These are phyloP conservation scores for Pyrenophora teres DNA, from an alignment of 2,329 filamentous ascomycete genomes.

Conservation along the genomic window DNA sequence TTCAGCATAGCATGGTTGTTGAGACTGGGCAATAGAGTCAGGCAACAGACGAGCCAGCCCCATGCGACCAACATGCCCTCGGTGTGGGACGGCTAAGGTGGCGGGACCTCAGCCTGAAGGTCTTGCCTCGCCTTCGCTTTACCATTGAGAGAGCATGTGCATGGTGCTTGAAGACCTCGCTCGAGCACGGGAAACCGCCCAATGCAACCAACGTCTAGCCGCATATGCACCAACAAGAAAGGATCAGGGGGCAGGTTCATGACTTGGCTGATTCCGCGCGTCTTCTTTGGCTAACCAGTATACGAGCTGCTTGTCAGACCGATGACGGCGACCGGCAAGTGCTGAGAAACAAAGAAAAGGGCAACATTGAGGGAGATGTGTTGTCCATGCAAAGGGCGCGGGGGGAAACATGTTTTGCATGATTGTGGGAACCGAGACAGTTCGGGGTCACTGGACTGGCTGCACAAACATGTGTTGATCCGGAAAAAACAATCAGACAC, in stretches of 20 bases:
- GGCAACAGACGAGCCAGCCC: background rate
- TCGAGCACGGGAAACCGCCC: conserved; percentile 36
- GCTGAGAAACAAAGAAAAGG: conserved; percentile 8
- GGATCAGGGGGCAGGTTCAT: conserved; percentile 30
- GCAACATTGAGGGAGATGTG: conserved; percentile 4
- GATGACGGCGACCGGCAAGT: conserved; percentile 15
- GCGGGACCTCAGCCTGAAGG: conserved; percentile 25
- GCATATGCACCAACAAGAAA: conserved; percentile 42
- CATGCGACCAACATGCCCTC: conserved; percentile 1
- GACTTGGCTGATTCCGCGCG: conserved; percentile 24
- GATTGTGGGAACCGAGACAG: conserved; percentile 15
- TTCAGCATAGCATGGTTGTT: background rate
- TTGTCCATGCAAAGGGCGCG: conserved; percentile 9
- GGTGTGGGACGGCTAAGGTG: conserved; percentile 14
- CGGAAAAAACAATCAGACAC: conserved; percentile 3
- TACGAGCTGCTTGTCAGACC: conserved; percentile 19
- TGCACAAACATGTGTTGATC: conserved; percentile 8
- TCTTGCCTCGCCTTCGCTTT: conserved; percentile 10
- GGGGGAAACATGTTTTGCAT: conserved; percentile 11
- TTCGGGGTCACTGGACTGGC: conserved; percentile 14
- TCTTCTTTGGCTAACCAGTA: conserved; percentile 25
- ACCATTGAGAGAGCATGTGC: conserved; percentile 8
- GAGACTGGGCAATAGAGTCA: background rate
- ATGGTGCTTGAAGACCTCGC: conserved; percentile 20
- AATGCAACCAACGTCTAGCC: conserved; percentile 44